Percentiles rank a stretch among this genome's conserved stretches.
Evolutionary conservation across 257 asterid species (phyloP).

Genomic region (Linderniella brevidens): DNA sequence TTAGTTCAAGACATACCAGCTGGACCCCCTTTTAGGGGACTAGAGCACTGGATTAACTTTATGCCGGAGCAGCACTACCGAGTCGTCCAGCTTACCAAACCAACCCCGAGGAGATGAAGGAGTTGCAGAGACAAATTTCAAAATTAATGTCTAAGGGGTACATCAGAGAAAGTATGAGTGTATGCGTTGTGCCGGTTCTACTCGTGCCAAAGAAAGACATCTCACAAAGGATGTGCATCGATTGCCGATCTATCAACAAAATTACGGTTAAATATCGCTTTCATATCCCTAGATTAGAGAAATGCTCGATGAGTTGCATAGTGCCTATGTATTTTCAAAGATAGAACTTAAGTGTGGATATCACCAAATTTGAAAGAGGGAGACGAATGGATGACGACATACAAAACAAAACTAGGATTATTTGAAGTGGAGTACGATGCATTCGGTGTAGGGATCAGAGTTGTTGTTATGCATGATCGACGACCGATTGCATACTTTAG

Average conservation of each 20-base stretch:
- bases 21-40: not conserved
- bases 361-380: not conserved
- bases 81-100: not conserved
- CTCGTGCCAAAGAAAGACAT: not conserved
- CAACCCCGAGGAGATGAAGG: constrained; percentile 1
- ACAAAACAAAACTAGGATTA: not conserved
- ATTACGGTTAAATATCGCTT: not conserved
- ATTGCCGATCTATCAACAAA: not conserved
- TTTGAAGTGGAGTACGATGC: constrained; percentile 2
- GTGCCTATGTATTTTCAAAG: not conserved
- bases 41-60: not conserved
- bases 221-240: not conserved
- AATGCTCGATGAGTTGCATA: not conserved
- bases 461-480: not conserved
- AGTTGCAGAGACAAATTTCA: not conserved
- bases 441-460: not conserved
- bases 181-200: not conserved
- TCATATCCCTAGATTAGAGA: constrained; percentile 1
- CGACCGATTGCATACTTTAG: not conserved
- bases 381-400: not conserved
- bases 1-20: not conserved
- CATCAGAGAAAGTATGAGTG: not conserved
- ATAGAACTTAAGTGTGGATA: not conserved
- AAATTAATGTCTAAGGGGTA: not conserved
- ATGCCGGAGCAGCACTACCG: not conserved